Conservation (phyloP, 2,329 filamentous ascomycete species). For the Colletotrichum sublineola region DNA sequence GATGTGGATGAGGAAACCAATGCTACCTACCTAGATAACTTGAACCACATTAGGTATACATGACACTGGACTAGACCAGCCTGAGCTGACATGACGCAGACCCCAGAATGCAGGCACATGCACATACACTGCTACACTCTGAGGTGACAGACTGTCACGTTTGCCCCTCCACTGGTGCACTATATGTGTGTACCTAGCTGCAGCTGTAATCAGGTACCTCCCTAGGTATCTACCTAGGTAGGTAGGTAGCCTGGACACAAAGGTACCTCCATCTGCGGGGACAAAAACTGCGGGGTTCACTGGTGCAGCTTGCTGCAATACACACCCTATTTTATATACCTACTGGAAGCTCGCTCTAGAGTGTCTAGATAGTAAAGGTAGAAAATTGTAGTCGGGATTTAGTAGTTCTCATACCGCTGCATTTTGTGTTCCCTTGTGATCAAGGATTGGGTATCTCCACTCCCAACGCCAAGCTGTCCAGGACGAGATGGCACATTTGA, state of each 20-base stretch:
- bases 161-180: neutral
- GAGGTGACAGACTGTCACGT: neutral
- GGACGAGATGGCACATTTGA: neutral
- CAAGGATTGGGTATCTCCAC: neutral
- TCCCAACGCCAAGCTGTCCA: neutral
- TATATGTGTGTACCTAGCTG: neutral
- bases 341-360: neutral
- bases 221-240: neutral
- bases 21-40: neutral
- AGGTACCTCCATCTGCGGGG: neutral
- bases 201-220: neutral
- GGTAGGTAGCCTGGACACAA: neutral
- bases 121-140: neutral
- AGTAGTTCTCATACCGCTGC: neutral
- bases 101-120: conserved; percentile 5
- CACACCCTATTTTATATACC: neutral
- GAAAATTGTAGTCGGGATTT: neutral
- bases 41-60: neutral
- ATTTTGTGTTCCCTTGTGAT: neutral
- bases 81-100: neutral
- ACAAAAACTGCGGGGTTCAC: neutral
- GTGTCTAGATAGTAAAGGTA: neutral
- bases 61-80: neutral
- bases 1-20: too few species aligned
- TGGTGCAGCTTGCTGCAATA: neutral